Conservation (phyloP, 2,329 filamentous ascomycete genomes). For the Fusarium buxicola region DNA sequence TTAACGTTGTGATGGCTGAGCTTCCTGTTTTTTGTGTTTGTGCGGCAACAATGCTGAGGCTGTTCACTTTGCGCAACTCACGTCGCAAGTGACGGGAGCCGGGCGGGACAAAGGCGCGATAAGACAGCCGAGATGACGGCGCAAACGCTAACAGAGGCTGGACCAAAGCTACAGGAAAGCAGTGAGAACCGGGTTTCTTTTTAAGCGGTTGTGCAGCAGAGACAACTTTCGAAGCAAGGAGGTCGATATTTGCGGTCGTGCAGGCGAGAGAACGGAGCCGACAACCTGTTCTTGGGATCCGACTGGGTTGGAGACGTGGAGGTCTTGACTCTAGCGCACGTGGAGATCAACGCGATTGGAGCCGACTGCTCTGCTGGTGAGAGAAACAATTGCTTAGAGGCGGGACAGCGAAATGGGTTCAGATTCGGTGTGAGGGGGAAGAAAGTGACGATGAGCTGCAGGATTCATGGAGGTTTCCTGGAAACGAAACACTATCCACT, state of each 20-base stretch:
- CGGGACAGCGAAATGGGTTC: constrained; percentile 24
- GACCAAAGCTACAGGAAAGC: not conserved
- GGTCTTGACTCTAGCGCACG: constrained; percentile 37
- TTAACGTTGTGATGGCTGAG: too few relatives aligned
- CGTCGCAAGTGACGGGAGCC: not conserved
- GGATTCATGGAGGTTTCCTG: not conserved
- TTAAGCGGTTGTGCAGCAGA: constrained; percentile 19
- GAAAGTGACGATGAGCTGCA: constrained; percentile 27
- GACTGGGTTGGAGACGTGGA: constrained; percentile 35
- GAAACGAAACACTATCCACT: not conserved
- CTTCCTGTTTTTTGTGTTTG: constrained; percentile 19
- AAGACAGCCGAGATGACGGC: constrained; percentile 20
- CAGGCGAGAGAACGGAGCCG: constrained; percentile 7
- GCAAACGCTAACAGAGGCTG: constrained; percentile 8
- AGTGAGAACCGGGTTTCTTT: constrained; percentile 17
- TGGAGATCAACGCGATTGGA: constrained; percentile 34
- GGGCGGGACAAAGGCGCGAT: not conserved
- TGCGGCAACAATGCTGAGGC: not conserved
- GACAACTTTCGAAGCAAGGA: constrained; percentile 27
- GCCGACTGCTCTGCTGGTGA: constrained; percentile 1
- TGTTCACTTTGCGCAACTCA: not conserved
- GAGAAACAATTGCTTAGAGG: constrained; percentile 25
- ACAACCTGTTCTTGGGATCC: constrained; percentile 7
- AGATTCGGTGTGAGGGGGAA: constrained; percentile 33
- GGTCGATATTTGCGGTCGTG: not conserved